Percentiles rank a stretch among this genome's conserved stretches.
phyloP scores from a whole-genome alignment of 495 filamentous ascomycete species.

The Penicillium egyptiacum region DNA sequence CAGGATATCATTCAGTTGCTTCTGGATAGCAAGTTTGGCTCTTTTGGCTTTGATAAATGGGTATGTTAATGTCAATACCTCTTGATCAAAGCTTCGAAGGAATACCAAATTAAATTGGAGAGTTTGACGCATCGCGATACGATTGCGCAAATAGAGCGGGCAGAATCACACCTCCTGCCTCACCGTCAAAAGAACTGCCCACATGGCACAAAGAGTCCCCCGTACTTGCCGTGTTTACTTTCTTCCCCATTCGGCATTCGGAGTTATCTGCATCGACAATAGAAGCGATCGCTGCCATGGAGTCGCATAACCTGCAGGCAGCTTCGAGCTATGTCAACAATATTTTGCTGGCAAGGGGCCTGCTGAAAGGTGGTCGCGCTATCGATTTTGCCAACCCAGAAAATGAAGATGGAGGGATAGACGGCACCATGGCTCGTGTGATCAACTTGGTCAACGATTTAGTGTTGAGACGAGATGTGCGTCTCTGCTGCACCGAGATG shows the following conservation, averaged over 20 bases:
- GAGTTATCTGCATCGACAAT: constrained; percentile 19
- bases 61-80: neutral
- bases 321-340: constrained; percentile 97
- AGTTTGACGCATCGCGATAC: neutral
- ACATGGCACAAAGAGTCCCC: constrained; percentile 14
- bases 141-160: neutral
- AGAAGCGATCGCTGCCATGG: constrained; percentile 52
- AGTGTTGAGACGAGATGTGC: constrained; percentile 77
- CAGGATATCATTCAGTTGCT: neutral
- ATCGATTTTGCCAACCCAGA: constrained; percentile 85
- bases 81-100: neutral
- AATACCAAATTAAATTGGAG: no score
- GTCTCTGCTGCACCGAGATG: constrained; percentile 26
- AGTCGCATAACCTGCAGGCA: constrained; percentile 75
- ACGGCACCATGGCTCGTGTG: constrained; percentile 75
- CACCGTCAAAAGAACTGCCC: constrained; percentile 13
- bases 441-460: constrained; percentile 94
- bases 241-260: constrained; percentile 41
- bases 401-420: constrained; percentile 59
- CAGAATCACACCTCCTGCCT: neutral
- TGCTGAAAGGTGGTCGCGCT: constrained; percentile 76
- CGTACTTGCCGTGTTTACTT: constrained; percentile 45
- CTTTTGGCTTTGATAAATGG: neutral
- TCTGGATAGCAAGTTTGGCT: neutral
- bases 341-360: constrained; percentile 82